phyloP scores from a whole-genome alignment of 805 yeast species.

The Wickerhamomyces silvicola region DNA sequence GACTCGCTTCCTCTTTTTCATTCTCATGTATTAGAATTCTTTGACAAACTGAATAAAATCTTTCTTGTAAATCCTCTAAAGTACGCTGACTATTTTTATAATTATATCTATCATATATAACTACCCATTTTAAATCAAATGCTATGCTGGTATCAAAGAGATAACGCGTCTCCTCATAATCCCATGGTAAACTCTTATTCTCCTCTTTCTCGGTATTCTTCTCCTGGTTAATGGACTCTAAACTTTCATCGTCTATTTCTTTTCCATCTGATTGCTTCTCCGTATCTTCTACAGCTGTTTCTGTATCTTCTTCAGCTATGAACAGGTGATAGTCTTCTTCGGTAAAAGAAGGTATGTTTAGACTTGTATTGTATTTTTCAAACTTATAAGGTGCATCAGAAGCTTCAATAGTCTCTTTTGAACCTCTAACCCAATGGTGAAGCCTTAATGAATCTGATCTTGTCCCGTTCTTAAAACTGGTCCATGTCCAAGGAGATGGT shows the following conservation, averaged over 20 bases:
- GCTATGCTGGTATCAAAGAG: conserved; percentile 65
- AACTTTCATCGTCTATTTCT: conserved; percentile 2
- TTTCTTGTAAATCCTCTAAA: conserved; percentile 76
- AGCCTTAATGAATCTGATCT: conserved; percentile 47
- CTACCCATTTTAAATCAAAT: conserved; percentile 51
- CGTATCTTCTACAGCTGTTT: conserved; percentile 1
- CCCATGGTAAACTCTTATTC: conserved; percentile 47
- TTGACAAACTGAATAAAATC: conserved; percentile 67
- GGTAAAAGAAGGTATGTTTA: conserved; percentile 65
- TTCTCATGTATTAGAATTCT: conserved; percentile 40
- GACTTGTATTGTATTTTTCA: conserved; percentile 63
- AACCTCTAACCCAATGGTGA: conserved; percentile 84
- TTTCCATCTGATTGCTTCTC: conserved; percentile 4
- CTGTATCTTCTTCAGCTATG: conserved; percentile 29
- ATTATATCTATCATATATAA: conserved; percentile 56
- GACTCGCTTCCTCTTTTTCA: conserved; percentile 33
- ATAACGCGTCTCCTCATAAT: conserved; percentile 68
- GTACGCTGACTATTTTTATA: conserved; percentile 31
- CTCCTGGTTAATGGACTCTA: conserved; percentile 2
- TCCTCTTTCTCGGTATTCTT: conserved; percentile 1
- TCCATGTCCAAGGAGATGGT: conserved; percentile 79
- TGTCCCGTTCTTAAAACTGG: conserved; percentile 50
- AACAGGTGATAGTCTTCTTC: conserved; percentile 52
- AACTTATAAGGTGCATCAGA: conserved; percentile 50
- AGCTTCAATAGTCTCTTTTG: conserved; percentile 25